Evolutionary conservation across 352 stramenopile genomes (phyloP).

Genomic region (Globisporangium cylindrosporum): DNA sequence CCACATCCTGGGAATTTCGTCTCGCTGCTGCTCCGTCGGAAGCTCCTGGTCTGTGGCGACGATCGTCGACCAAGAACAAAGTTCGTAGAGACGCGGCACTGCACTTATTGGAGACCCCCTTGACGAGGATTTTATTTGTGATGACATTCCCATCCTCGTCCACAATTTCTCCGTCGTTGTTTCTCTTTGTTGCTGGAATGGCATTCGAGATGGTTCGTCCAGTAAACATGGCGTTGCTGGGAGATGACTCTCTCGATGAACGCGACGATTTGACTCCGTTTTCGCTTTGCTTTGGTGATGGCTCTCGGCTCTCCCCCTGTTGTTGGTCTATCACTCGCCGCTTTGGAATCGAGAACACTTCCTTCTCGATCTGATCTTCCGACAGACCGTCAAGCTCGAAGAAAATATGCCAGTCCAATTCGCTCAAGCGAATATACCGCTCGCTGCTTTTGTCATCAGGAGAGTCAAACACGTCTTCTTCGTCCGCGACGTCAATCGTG

Average conservation of each 20-base stretch:
- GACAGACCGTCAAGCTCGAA: slow-evolving; percentile 45
- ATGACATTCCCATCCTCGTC: slow-evolving; percentile 48
- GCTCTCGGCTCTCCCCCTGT: slow-evolving; percentile 28
- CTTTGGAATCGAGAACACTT: slow-evolving; percentile 83
- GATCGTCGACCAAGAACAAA: slow-evolving; percentile 38
- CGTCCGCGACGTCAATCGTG: slow-evolving; percentile 27
- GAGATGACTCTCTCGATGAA: slow-evolving; percentile 12
- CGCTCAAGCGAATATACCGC: slow-evolving; percentile 25
- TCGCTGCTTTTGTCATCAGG: slow-evolving; percentile 19
- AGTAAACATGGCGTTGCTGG: background rate
- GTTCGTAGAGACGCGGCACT: slow-evolving; percentile 34
- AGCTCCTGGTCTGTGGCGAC: slow-evolving; percentile 6
- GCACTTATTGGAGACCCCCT: slow-evolving; percentile 56
- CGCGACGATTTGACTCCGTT: slow-evolving; percentile 5
- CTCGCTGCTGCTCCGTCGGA: slow-evolving; percentile 6
- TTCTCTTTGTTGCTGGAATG: background rate
- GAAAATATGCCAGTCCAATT: slow-evolving; percentile 74
- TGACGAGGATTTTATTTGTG: slow-evolving; percentile 68
- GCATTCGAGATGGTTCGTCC: slow-evolving; percentile 8
- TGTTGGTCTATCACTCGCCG: slow-evolving; percentile 26
- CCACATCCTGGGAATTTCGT: slow-evolving; percentile 13
- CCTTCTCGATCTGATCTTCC: slow-evolving; percentile 49
- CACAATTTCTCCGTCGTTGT: slow-evolving; percentile 33
- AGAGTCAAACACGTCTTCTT: slow-evolving; percentile 27
- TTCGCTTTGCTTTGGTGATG: slow-evolving; percentile 30